Base-by-base conservation (phyloP, 2,329 filamentous ascomycete species). In the Diaporthe velutina region DNA sequence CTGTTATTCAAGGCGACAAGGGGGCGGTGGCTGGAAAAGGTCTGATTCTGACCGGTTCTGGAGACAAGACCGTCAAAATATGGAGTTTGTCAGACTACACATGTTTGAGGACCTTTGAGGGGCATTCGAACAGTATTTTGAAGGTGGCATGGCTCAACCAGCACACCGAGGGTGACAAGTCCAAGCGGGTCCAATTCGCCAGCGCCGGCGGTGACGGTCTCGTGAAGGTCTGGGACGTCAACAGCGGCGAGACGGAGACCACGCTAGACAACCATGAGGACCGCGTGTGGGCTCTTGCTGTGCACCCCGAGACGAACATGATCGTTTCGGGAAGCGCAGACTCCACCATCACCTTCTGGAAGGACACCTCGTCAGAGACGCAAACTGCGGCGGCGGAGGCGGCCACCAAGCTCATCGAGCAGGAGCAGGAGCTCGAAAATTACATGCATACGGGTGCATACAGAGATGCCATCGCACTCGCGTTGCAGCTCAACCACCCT, bases 191-290 rank as follows among this genome's bases (percentile, higher is more conserved):
- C 1, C 91, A 94, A 75, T 91, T 98, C 74, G 95, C 94, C 45
- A 97, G 94, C 78, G 96, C 97, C 19, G 97, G 94, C 52, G 96
- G 95, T 75, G 97, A 99, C 83, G 97, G 97, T 2, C 89, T 99
- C 4, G 95, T 99, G 74, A 99, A 98, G 84, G 91, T 99, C 42
- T 99, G 97, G 97, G 95, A 98, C 79, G 93, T 94, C 17, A 93
- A 93, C 80, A 92, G 90, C 1, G 95, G 96, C 61, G 97, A 98
- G 83, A 88, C 92, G 3, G 95, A 96, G 78, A 93, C 94, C 77
- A 99, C 97, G 0, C 89, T 99, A 6, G 97, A 99, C 84, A 98
- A 98, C 84, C 97, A 99, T 83, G 95, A 95, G 79, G 97, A 99
- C 84, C 92, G 97, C 74, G 96, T 98, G 1, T 98, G 96, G 96